Base-by-base conservation (phyloP, 2,329 filamentous ascomycete genomes). In the Penicillium crustosum region DNA sequence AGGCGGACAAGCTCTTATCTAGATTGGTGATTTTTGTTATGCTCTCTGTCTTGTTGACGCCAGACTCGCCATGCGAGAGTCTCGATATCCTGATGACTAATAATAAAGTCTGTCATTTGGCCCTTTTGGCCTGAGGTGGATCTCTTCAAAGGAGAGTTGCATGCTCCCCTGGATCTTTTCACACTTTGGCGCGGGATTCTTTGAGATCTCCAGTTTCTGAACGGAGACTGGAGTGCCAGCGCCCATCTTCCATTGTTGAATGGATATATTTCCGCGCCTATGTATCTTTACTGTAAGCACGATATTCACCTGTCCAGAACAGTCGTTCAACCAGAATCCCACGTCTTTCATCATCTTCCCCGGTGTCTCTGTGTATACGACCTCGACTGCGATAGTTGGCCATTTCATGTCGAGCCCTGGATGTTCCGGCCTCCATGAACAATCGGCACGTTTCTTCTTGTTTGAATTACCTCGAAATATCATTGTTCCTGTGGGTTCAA, bases 1-100 rank as follows among this genome's bases (percentile, higher is more conserved):
- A 63, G 59, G 61, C 33, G 31, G 15, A 35, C 6, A 35, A 17
- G 35, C 17, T n/a, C 35, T 36, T 36, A 36, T 35, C 12, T 1
- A 35, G 31, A 35, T 25, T 6, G 25, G 12, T 35, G 12, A 2
- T 5, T n/a, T n/a, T n/a, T n/a, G n/a, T n/a, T n/a, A n/a, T n/a
- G 1, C 31, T 6, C 4, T 15, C 12, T 15, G 31, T 36, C 6
- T 19, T 33, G 31, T 33, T 33, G 4, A 6, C 1, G 0, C 38
- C 38, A 41, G 5, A 41, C 19, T 21, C 3, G 2, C 2, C 2
- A 1, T 7, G 38, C 38, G 0, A 41, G 5, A 5, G 0, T 7
- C 5, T 41, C 10, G 1, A 41, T 13, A 12, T 21, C 19, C 1
- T 1, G 2, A 21, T 21, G 38, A 13, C 10, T 41, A 3, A 41